Evolutionary conservation across 768 basidiomycete genomes (phyloP).

Genomic region (Macrolepiota fuliginosa): DNA sequence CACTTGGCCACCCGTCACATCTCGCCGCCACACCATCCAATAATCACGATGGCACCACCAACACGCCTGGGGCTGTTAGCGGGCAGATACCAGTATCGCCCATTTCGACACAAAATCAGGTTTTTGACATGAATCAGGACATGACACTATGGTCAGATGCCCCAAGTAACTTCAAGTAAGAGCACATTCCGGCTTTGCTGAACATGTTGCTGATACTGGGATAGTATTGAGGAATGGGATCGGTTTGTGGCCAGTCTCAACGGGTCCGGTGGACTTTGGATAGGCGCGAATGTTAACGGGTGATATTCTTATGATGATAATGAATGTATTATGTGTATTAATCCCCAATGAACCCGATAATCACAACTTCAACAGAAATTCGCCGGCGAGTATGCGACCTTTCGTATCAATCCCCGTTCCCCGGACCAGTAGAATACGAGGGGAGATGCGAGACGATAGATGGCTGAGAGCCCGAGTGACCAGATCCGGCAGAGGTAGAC

Average conservation of each 20-base stretch:
- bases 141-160: constrained; percentile 57
- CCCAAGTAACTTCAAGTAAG: constrained; percentile 44
- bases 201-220: neutral
- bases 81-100: neutral
- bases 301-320: neutral
- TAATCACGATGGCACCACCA: neutral
- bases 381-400: too few species aligned
- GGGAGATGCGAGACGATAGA: too few species aligned
- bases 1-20: too few species aligned
- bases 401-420: too few species aligned
- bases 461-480: too few species aligned
- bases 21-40: neutral
- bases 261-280: neutral
- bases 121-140: constrained; percentile 27
- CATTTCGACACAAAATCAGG: neutral
- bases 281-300: too few species aligned
- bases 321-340: neutral
- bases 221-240: constrained; percentile 23
- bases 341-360: neutral
- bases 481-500: too few species aligned
- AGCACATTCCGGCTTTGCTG: constrained; percentile 29
- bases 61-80: neutral
- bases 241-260: constrained; percentile 18
- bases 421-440: too few species aligned
- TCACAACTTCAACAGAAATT: too few species aligned